These are phyloP conservation scores for Triticum turgidum DNA, from an alignment of 176 grass and related monocot species.

Conservation along the genomic window DNA sequence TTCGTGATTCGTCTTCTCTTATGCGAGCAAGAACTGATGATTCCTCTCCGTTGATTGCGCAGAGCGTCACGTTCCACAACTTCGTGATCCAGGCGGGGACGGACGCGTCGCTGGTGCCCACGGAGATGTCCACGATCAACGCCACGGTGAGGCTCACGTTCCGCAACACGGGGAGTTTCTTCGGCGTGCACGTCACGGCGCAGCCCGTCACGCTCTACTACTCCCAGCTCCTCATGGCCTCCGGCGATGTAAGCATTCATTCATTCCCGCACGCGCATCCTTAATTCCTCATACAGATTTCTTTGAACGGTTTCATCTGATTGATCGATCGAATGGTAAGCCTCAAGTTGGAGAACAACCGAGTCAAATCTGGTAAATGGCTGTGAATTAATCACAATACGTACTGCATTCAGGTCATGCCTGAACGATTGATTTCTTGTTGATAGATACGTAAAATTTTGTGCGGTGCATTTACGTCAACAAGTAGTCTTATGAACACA, in stretches of 20 bases:
- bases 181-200: constrained; percentile 79
- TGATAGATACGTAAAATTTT: background rate
- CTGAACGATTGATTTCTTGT: background rate
- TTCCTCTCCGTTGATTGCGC: background rate
- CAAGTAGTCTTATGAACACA: background rate
- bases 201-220: constrained; percentile 71
- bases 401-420: background rate
- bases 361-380: background rate
- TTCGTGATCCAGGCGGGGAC: constrained; percentile 89
- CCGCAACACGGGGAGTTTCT: constrained; percentile 87
- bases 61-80: constrained; percentile 87
- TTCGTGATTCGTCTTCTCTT: background rate
- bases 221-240: constrained; percentile 64
- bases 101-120: constrained; percentile 87
- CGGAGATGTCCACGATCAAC: constrained; percentile 77
- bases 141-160: constrained; percentile 66
- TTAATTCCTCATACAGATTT: background rate
- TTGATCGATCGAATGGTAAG: background rate
- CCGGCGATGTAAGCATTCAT: constrained; percentile 58
- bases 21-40: too few species aligned
- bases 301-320: background rate
- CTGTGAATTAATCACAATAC: too few species aligned
- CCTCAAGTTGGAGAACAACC: too few species aligned
- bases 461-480: background rate
- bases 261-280: background rate